phyloP scores from a whole-genome alignment of 192 early-diverging fungal genomes.

The Geosiphon pyriformis region DNA sequence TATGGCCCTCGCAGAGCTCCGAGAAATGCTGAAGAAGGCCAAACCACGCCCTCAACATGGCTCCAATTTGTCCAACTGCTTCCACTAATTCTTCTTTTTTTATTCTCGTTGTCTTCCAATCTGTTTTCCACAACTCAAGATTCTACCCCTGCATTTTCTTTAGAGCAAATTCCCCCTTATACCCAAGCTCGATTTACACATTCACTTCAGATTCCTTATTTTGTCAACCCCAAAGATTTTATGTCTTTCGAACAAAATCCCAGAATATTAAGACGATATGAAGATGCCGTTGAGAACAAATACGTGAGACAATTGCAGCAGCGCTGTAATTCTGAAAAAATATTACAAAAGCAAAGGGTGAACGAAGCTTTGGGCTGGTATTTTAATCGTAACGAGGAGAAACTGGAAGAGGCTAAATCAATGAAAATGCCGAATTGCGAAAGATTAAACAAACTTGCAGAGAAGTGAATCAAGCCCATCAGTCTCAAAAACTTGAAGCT shows the following conservation, averaged over 20 bases:
- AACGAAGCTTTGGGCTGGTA: slow-evolving; percentile 61
- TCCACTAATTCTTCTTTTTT: slow-evolving; percentile 70
- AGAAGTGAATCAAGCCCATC: neutral
- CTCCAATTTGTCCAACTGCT: slow-evolving; percentile 66
- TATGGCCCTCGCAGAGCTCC: slow-evolving; percentile 31
- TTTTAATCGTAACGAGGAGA: slow-evolving; percentile 55
- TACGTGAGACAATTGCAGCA: slow-evolving; percentile 62
- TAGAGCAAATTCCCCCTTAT: slow-evolving; percentile 48
- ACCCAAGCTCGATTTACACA: slow-evolving; percentile 49
- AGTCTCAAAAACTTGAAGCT: no score
- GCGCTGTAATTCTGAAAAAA: slow-evolving; percentile 60
- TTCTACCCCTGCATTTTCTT: slow-evolving; percentile 51
- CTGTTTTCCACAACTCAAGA: slow-evolving; percentile 38
- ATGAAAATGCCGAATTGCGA: slow-evolving; percentile 69
- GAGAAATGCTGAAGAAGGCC: slow-evolving; percentile 28
- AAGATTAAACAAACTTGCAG: slow-evolving; percentile 47
- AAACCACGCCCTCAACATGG: slow-evolving; percentile 41
- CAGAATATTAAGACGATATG: slow-evolving; percentile 56
- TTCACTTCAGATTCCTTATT: slow-evolving; percentile 67
- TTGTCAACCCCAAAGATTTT: slow-evolving; percentile 61
- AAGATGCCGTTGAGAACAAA: slow-evolving; percentile 65
- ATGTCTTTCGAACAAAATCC: slow-evolving; percentile 30
- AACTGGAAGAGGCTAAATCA: slow-evolving; percentile 57
- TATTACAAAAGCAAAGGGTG: slow-evolving; percentile 47
- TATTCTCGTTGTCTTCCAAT: slow-evolving; percentile 67